These are phyloP conservation scores for Diospyros lotus DNA, from an alignment of 148 eudicot species.

Conservation along the genomic window DNA sequence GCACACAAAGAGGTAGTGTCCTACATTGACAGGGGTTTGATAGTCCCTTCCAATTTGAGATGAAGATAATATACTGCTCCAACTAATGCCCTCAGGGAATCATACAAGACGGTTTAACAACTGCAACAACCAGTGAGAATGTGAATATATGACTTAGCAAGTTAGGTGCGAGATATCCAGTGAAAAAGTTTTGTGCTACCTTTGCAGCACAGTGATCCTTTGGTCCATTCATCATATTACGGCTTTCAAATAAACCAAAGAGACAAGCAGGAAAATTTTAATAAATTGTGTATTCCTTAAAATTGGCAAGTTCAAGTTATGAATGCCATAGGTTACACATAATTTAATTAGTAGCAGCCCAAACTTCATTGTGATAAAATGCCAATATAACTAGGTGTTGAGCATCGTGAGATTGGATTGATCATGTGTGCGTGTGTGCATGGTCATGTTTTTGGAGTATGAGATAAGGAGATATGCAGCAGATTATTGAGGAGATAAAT, in stretches of 20 bases:
- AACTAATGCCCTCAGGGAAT: background rate
- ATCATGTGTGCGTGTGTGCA: too few species aligned
- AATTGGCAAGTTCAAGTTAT: background rate
- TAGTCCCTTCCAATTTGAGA: background rate
- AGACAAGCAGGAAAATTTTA: background rate
- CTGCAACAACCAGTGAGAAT: background rate
- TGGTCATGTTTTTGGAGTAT: too few species aligned
- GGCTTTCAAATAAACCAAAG: background rate
- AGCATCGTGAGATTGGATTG: too few species aligned
- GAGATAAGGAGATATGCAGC: too few species aligned
- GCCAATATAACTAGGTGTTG: background rate
- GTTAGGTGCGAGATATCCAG: background rate
- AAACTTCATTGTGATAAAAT: background rate
- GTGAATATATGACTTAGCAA: background rate
- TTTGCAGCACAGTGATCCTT: background rate
- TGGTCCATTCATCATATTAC: background rate
- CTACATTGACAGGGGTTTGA: background rate
- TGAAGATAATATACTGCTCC: slow-evolving; percentile 1
- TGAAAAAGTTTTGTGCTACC: background rate
- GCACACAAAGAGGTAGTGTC: background rate
- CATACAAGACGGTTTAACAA: background rate
- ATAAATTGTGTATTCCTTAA: too few species aligned
- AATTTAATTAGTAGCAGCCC: background rate
- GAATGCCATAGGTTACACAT: background rate
- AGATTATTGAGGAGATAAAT: too few species aligned